Percentiles rank a stretch among this genome's conserved stretches.
Conservation (phyloP, 176 grass and related monocot genomes). For the Juncus inflexus region DNA sequence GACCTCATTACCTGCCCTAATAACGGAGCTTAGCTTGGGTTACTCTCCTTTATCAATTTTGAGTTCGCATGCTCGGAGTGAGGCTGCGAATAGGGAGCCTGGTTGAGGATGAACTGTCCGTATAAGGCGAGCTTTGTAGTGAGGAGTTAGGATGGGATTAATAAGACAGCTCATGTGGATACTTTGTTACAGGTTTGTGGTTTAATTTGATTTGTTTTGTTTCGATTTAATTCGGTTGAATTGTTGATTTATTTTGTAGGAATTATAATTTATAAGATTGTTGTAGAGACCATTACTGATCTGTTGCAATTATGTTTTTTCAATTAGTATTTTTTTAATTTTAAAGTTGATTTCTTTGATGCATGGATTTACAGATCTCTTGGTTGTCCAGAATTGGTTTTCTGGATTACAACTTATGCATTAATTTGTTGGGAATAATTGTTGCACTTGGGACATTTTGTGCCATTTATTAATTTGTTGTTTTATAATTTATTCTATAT, state of each 20-base stretch:
- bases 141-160: constrained; percentile 86
- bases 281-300: constrained; percentile 88
- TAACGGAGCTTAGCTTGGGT: neutral
- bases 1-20: too few species aligned
- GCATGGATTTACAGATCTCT: neutral
- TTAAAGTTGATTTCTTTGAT: neutral
- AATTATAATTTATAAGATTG: too few species aligned
- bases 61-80: constrained; percentile 45
- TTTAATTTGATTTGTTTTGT: neutral
- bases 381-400: neutral
- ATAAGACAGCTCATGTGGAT: constrained; percentile 91
- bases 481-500: too few species aligned
- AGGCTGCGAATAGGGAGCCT: constrained; percentile 73
- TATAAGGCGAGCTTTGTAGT: constrained; percentile 94
- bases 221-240: too few species aligned
- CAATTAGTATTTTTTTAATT: neutral
- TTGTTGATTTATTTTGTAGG: too few species aligned
- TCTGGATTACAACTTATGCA: neutral
- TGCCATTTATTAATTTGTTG: neutral
- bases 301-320: constrained; percentile 57
- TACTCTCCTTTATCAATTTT: too few species aligned
- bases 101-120: constrained; percentile 62
- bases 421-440: constrained; percentile 5
- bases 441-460: neutral
- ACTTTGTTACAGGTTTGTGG: constrained; percentile 76